Conservation (phyloP, 2,329 filamentous ascomycete species). For the Acarospora socialis region DNA sequence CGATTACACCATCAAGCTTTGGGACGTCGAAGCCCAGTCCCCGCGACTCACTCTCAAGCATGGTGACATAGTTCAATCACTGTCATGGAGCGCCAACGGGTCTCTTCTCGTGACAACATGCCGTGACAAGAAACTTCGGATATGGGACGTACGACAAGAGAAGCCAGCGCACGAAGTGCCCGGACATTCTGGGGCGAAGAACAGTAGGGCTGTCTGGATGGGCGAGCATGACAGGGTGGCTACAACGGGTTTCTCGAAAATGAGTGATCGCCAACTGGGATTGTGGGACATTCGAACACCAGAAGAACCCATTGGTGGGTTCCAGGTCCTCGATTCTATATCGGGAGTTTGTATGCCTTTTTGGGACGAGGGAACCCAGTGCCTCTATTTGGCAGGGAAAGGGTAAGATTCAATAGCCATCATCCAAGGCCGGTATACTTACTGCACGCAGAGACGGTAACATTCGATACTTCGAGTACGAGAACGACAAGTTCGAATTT, state of each 20-base stretch:
- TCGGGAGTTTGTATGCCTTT: constrained; percentile 99
- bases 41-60: constrained; percentile 66
- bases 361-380: constrained; percentile 96
- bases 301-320: constrained; percentile 72
- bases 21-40: constrained; percentile 75
- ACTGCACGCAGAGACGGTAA: constrained; percentile 63
- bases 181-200: constrained; percentile 89
- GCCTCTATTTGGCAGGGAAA: constrained; percentile 91
- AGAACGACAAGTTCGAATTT: constrained; percentile 97
- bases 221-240: constrained; percentile 92
- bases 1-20: constrained; percentile 88
- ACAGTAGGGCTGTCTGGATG: constrained; percentile 92
- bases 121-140: constrained; percentile 91
- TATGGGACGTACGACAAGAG: constrained; percentile 96
- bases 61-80: constrained; percentile 81
- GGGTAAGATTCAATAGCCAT: constrained; percentile 45
- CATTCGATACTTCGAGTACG: constrained; percentile 96
- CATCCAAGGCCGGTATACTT: constrained; percentile 13
- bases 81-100: constrained; percentile 90
- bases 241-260: constrained; percentile 92
- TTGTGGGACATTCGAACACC: constrained; percentile 84
- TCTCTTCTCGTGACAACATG: constrained; percentile 81
- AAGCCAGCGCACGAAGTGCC: constrained; percentile 68
- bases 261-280: constrained; percentile 94
- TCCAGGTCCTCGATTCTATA: constrained; percentile 82